Conservation (phyloP, 1,284 basidiomycete genomes). For the Exsudoporus floridanus region DNA sequence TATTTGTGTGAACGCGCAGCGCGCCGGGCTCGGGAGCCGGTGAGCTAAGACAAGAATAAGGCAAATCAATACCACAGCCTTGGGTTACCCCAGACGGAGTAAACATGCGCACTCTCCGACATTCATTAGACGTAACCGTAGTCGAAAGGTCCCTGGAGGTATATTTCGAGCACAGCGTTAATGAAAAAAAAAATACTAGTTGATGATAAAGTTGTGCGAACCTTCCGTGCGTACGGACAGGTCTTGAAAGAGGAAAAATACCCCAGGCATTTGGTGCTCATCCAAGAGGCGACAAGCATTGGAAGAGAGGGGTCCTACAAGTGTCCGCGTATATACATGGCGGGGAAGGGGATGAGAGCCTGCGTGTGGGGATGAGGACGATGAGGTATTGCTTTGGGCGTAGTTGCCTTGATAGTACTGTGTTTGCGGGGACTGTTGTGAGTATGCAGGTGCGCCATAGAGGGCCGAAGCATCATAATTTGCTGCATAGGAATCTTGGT, state of each 20-base stretch:
- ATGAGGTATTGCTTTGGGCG: conserved; percentile 30
- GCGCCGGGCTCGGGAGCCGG: conserved; percentile 72
- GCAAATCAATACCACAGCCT: conserved; percentile 25
- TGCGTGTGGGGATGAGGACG: conserved; percentile 37
- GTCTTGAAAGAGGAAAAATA: conserved; percentile 89
- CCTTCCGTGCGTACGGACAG: conserved; percentile 86
- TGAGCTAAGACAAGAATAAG: conserved; percentile 45
- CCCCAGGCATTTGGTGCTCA: conserved; percentile 78
- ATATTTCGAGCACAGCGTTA: conserved; percentile 20
- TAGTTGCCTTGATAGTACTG: conserved; percentile 31
- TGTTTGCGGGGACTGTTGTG: conserved; percentile 33
- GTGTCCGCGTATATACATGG: conserved; percentile 77
- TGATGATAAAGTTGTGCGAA: conserved; percentile 36
- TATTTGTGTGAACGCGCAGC: conserved; percentile 57
- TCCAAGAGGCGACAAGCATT: conserved; percentile 82
- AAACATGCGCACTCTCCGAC: conserved; percentile 69
- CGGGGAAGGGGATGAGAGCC: conserved; percentile 49
- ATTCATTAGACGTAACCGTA: conserved; percentile 81
- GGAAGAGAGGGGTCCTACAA: conserved; percentile 84
- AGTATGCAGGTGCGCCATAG: conserved; percentile 30
- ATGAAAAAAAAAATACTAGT: conserved; percentile 25
- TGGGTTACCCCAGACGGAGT: conserved; percentile 13
- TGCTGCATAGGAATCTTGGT: conserved; percentile 37
- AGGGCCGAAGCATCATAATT: conserved; percentile 26
- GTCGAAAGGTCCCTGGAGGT: conserved; percentile 64